A percentile compares a stretch with the other conserved stretches of the same genome.
phyloP scores from a whole-genome alignment of 306 rosid genomes.

The Fagus crenata region DNA sequence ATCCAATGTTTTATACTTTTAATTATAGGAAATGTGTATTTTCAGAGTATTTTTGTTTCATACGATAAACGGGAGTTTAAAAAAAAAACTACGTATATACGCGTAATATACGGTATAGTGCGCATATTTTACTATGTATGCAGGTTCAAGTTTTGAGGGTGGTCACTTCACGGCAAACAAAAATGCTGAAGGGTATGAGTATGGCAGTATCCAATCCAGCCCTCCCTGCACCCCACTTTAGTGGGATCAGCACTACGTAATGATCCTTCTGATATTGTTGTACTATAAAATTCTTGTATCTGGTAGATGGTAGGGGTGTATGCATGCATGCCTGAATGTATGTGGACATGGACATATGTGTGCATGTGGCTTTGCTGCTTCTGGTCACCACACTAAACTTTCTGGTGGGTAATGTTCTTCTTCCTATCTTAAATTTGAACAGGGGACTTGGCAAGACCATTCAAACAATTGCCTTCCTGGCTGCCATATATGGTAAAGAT shows the following conservation, averaged over 20 bases:
- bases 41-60: too few relatives aligned
- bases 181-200: not conserved
- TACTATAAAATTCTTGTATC: not conserved
- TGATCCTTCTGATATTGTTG: not conserved
- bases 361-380: not conserved
- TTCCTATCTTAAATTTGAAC: conserved; percentile 35
- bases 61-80: too few relatives aligned
- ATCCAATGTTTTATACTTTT: too few relatives aligned
- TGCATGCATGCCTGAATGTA: too few relatives aligned
- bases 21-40: too few relatives aligned
- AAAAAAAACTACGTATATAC: too few relatives aligned
- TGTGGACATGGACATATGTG: not conserved
- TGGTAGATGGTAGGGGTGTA: not conserved
- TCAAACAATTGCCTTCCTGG: conserved; percentile 89
- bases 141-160: not conserved
- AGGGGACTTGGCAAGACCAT: conserved; percentile 99
- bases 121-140: too few relatives aligned
- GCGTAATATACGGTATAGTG: too few relatives aligned
- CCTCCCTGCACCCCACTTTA: not conserved
- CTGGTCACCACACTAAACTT: conserved; percentile 5
- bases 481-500: conserved; percentile 79
- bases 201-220: not conserved
- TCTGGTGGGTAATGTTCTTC: conserved; percentile 20
- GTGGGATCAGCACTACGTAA: not conserved
- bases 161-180: not conserved